Evolutionary conservation across 768 basidiomycete species (phyloP).

Genomic region (Boletus tylopilopsis): DNA sequence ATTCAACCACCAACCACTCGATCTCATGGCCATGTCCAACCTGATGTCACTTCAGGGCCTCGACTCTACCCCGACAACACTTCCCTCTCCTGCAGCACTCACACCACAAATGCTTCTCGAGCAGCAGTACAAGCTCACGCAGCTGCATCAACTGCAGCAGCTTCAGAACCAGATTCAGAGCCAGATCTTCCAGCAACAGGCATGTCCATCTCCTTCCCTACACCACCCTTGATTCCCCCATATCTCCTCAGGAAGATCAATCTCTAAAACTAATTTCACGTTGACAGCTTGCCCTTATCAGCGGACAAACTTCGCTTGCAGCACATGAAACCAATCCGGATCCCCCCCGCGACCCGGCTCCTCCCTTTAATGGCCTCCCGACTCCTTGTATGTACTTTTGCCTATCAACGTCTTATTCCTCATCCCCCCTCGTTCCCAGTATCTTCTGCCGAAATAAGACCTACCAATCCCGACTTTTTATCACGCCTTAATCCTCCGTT

Average conservation of each 20-base stretch:
- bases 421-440: conserved; percentile 35
- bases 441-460: conserved; percentile 62
- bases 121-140: conserved; percentile 75
- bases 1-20: conserved; percentile 39
- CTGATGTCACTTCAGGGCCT: conserved; percentile 49
- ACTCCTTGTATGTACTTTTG: conserved; percentile 55
- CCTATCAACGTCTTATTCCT: conserved; percentile 10
- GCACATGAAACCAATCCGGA: conserved; percentile 34
- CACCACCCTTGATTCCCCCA: conserved; percentile 1
- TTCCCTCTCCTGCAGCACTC: conserved; percentile 21
- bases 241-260: background rate
- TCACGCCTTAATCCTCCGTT: conserved; percentile 59
- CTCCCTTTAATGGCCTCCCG: conserved; percentile 50
- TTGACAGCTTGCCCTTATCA: conserved; percentile 65
- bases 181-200: conserved; percentile 90
- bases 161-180: conserved; percentile 82
- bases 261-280: conserved; percentile 9
- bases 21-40: conserved; percentile 42
- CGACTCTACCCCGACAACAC: conserved; percentile 21
- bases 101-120: conserved; percentile 57
- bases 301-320: conserved; percentile 38
- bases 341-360: conserved; percentile 33
- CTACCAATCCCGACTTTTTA: conserved; percentile 55
- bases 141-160: conserved; percentile 74
- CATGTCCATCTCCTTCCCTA: conserved; percentile 29